phyloP scores from a whole-genome alignment of 768 basidiomycete species.

The Dentipellis fragilis region DNA sequence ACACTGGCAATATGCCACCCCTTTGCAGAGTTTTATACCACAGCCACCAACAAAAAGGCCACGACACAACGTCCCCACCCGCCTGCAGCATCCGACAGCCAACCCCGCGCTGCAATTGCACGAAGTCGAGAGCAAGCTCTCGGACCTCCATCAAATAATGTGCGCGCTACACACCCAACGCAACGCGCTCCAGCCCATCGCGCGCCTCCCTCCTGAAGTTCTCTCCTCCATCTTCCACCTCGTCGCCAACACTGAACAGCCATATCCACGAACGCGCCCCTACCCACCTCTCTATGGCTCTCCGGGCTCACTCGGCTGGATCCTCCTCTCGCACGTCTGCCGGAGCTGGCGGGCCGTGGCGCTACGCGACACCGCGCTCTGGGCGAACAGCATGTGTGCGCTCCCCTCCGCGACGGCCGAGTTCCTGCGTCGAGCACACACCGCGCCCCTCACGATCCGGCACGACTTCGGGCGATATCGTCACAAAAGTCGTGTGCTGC shows the following conservation, averaged over 20 bases:
- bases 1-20: too few species aligned
- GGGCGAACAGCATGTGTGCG: neutral
- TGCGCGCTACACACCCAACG: neutral
- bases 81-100: neutral
- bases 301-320: neutral
- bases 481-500: neutral
- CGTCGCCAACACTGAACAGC: neutral
- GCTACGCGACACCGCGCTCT: neutral
- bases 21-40: too few species aligned
- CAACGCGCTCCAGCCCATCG: neutral
- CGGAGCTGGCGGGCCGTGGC: neutral
- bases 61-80: neutral
- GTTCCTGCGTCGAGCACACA: neutral
- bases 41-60: too few species aligned
- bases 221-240: neutral
- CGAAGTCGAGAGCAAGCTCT: neutral
- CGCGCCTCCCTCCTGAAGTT: neutral
- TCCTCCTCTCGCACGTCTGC: neutral
- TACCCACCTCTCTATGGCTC: neutral
- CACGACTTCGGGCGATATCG: neutral
- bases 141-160: neutral
- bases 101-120: neutral
- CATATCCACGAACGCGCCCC: neutral
- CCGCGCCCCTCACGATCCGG: neutral
- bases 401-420: neutral